phyloP scores from a whole-genome alignment of 208 protist genomes.

The Crithidia thermophila region DNA sequence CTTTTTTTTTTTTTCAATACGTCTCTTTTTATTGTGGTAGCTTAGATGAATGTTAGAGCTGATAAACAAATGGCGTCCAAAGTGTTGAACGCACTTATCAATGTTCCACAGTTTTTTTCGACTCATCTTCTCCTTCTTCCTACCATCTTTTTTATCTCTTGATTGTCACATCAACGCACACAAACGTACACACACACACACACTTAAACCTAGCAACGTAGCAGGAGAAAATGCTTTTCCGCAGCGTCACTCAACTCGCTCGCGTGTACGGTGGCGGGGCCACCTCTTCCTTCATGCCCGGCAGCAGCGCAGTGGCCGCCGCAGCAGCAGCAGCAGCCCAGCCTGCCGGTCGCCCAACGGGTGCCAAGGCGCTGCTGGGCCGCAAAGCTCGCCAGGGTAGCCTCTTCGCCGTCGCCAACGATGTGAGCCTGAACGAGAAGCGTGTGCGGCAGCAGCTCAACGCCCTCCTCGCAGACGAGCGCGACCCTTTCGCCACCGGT shows the following conservation, averaged over 20 bases:
- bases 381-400: slow-evolving; percentile 65
- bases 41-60: no score
- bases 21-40: no score
- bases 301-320: slow-evolving; percentile 23
- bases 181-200: no score
- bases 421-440: slow-evolving; percentile 67
- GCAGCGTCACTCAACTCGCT: slow-evolving; percentile 30
- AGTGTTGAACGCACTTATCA: no score
- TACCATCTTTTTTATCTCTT: slow-evolving; percentile 10
- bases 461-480: slow-evolving; percentile 73
- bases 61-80: no score
- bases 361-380: slow-evolving; percentile 43
- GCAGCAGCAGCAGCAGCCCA: slow-evolving; percentile 1
- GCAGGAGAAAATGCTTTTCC: slow-evolving; percentile 21
- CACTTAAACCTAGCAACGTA: no score
- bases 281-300: slow-evolving; percentile 33
- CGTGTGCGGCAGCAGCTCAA: slow-evolving; percentile 80
- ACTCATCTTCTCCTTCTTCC: no score
- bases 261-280: slow-evolving; percentile 69
- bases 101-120: no score
- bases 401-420: slow-evolving; percentile 79
- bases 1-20: no score
- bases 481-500: slow-evolving; percentile 40
- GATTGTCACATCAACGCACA: no score
- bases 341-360: slow-evolving; percentile 6